Base-by-base conservation (phyloP, 2,329 filamentous ascomycete genomes). In the Aspergillus unguis region DNA sequence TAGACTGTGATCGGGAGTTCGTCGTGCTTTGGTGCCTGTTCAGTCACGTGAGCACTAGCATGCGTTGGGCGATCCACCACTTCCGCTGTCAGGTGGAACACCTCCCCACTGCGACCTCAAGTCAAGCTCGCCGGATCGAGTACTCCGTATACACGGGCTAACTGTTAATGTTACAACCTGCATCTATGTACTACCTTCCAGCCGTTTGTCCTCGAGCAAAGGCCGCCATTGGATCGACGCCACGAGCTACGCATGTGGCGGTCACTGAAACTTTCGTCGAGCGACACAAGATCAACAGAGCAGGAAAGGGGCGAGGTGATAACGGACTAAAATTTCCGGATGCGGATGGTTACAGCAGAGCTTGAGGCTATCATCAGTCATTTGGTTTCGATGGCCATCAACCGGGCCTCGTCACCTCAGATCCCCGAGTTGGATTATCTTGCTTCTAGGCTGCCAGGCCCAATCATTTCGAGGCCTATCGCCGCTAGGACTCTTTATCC, bases 21-120 rank as follows among this genome's bases (percentile, higher is more conserved):
- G 40, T 54, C 40, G 11, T 44, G 53, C 55, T 51, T 53, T 51
- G 52, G 53, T 31, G 54, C 35, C 42, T 27, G 43, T 52, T 51
- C 33, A 27, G 43, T 60, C 58, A 60, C 54, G 56, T 60, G 58
- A 51, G 9, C 23, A 11, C 23, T 44, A 44, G 26, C 27, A 35
- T 46, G 1, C 25, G 38, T 46, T 8, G 27, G 42, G 48, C 17
- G 17, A 17, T 17, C 17, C 17, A 17, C 17, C 17, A 17, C 17
- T 17, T 17, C 17, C 17, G 17, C 17, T 17, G 17, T 17, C 17
- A 17, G 17, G 17, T 17, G 17, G 17, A 17, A 17, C 17, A 17
- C 17, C 17, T 17, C 17, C 17, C 17, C 17, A 17, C 17, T 17
- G 17, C 17, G 17, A 17, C 17, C 17, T 17, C 17, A 17, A 17